phyloP scores from a whole-genome alignment of 306 rosid species.

The Mucuna pruriens region DNA sequence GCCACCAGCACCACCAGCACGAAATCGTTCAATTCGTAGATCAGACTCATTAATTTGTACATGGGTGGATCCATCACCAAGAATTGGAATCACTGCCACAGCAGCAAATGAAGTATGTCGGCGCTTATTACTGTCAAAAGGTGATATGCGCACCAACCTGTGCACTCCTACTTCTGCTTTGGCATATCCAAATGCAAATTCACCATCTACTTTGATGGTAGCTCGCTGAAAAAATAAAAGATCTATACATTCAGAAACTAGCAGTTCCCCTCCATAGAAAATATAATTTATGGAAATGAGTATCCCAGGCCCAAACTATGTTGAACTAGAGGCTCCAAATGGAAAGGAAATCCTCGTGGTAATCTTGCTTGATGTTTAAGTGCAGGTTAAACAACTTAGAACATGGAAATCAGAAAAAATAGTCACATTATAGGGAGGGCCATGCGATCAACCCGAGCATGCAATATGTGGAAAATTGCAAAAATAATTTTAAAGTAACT shows the following conservation, averaged over 20 bases:
- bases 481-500: neutral
- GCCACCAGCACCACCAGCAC: conserved; percentile 95
- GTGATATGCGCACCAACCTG: conserved; percentile 93
- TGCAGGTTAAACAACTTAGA: conserved; percentile 17
- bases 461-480: neutral
- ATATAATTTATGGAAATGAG: neutral
- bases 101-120: conserved; percentile 99
- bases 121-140: conserved; percentile 89
- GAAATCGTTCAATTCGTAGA: conserved; percentile 90
- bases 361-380: conserved; percentile 26
- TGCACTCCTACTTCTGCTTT: conserved; percentile 98
- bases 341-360: neutral
- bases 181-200: conserved; percentile 95
- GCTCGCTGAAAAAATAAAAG: conserved; percentile 73
- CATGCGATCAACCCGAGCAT: conserved; percentile 18
- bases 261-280: conserved; percentile 22
- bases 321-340: conserved; percentile 4
- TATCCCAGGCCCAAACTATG: neutral
- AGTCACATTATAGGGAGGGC: conserved; percentile 7
- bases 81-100: conserved; percentile 92
- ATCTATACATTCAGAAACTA: conserved; percentile 37
- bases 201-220: conserved; percentile 94
- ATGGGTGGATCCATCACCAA: conserved; percentile 67
- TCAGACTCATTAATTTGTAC: conserved; percentile 93
- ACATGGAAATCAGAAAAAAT: conserved; percentile 13